Evolutionary conservation across 352 stramenopile species (phyloP).

Genomic region (Phytophthora europaea): DNA sequence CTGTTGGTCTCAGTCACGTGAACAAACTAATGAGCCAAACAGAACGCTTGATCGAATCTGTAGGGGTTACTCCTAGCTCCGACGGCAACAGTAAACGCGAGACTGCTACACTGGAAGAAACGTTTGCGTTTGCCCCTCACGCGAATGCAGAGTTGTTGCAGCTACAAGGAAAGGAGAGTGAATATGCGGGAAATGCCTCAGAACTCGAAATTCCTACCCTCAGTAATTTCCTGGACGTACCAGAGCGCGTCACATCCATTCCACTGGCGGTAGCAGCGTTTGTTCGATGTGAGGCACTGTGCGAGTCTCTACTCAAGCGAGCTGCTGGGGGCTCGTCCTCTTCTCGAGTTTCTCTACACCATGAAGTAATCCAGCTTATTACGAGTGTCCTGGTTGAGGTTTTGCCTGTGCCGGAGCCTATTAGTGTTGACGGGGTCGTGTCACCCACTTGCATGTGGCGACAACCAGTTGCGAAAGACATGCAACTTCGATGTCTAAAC

Average conservation of each 20-base stretch:
- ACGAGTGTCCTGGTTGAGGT: conserved; percentile 87
- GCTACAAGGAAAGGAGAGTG: conserved; percentile 65
- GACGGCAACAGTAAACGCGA: conserved; percentile 21
- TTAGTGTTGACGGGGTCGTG: conserved; percentile 28
- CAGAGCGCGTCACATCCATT: conserved; percentile 81
- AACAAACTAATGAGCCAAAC: conserved; percentile 63
- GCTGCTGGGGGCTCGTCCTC: conserved; percentile 90
- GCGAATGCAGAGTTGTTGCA: conserved; percentile 72
- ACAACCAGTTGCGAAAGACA: conserved; percentile 73
- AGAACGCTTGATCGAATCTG: conserved; percentile 58
- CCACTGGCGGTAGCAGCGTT: conserved; percentile 82
- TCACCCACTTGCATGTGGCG: conserved; percentile 73
- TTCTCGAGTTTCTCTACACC: conserved; percentile 89
- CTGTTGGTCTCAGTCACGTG: conserved; percentile 51
- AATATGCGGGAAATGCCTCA: conserved; percentile 82
- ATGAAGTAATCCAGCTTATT: conserved; percentile 91
- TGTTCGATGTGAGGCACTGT: conserved; percentile 80
- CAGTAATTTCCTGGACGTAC: conserved; percentile 88
- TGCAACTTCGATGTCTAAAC: conserved; percentile 85
- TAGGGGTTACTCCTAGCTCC: conserved; percentile 28
- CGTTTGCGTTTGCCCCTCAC: conserved; percentile 58
- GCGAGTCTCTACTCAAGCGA: conserved; percentile 81
- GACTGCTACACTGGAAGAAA: conserved; percentile 46
- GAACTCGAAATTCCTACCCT: conserved; percentile 73
- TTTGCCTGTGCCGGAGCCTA: conserved; percentile 70